These are phyloP conservation scores for Talaromyces sp. DNA, from an alignment of 2,329 filamentous ascomycete genomes.

Conservation along the genomic window DNA sequence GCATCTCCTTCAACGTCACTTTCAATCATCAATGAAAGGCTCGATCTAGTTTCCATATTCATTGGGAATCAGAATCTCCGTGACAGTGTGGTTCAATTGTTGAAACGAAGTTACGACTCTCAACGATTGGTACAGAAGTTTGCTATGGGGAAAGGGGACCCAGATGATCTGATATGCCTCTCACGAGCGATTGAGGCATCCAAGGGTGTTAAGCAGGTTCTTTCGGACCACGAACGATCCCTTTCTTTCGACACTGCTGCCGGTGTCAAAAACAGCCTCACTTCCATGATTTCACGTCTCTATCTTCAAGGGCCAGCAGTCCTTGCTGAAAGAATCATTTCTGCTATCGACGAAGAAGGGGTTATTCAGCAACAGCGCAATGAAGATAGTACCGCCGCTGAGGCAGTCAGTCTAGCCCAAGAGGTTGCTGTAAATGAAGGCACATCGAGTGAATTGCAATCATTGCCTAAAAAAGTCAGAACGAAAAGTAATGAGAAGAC, in stretches of 20 bases:
- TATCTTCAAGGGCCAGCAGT: slow-evolving; percentile 65
- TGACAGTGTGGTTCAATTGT: slow-evolving; percentile 67
- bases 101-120: slow-evolving; percentile 79
- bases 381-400: slow-evolving; percentile 70
- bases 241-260: not conserved
- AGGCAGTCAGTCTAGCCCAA: slow-evolving; percentile 73
- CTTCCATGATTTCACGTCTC: slow-evolving; percentile 34
- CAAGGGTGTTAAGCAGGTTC: slow-evolving; percentile 58
- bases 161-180: slow-evolving; percentile 84
- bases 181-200: slow-evolving; percentile 79
- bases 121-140: slow-evolving; percentile 93
- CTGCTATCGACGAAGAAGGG: slow-evolving; percentile 90
- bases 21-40: slow-evolving; percentile 72
- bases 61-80: slow-evolving; percentile 67
- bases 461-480: slow-evolving; percentile 57
- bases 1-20: slow-evolving; percentile 86
- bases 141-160: slow-evolving; percentile 84
- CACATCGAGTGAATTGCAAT: slow-evolving; percentile 56
- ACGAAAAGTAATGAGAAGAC: slow-evolving; percentile 31
- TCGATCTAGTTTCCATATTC: slow-evolving; percentile 80
- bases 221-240: slow-evolving; percentile 26
- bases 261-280: slow-evolving; percentile 27
- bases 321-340: slow-evolving; percentile 71
- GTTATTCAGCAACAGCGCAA: slow-evolving; percentile 77
- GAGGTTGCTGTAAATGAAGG: slow-evolving; percentile 70